phyloP scores from a whole-genome alignment of 192 early-diverging fungal species.

The Coemansia sp. region DNA sequence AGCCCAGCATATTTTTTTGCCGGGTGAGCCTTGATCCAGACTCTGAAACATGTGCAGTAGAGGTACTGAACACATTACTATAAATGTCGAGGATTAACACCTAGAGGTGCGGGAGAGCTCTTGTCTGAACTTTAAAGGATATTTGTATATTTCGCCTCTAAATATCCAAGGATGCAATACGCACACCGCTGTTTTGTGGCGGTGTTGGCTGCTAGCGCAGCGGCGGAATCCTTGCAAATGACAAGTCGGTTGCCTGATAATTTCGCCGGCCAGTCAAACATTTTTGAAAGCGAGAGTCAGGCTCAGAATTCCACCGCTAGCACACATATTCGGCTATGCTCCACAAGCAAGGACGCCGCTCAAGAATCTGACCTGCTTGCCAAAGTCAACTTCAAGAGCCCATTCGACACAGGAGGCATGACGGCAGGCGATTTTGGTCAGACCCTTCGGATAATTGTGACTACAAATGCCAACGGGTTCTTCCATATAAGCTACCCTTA shows the following conservation, averaged over 20 bases:
- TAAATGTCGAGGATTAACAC: background rate
- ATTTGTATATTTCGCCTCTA: background rate
- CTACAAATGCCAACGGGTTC: slow-evolving; percentile 34
- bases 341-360: background rate
- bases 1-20: background rate
- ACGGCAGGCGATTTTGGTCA: background rate
- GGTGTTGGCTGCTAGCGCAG: background rate
- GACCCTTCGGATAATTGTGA: slow-evolving; percentile 9
- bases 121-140: background rate
- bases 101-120: background rate
- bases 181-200: background rate
- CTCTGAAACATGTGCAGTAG: background rate
- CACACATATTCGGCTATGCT: background rate
- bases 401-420: background rate
- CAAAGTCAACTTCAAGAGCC: background rate
- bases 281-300: background rate
- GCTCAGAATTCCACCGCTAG: background rate
- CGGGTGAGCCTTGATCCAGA: background rate
- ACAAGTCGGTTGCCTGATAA: background rate
- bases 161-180: background rate
- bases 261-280: background rate
- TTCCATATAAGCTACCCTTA: slow-evolving; percentile 34
- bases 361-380: background rate
- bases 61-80: background rate
- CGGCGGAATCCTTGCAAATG: background rate